Evolutionary conservation across 2,329 filamentous ascomycete genomes (phyloP).

Genomic region (Xylariaceae sp.): DNA sequence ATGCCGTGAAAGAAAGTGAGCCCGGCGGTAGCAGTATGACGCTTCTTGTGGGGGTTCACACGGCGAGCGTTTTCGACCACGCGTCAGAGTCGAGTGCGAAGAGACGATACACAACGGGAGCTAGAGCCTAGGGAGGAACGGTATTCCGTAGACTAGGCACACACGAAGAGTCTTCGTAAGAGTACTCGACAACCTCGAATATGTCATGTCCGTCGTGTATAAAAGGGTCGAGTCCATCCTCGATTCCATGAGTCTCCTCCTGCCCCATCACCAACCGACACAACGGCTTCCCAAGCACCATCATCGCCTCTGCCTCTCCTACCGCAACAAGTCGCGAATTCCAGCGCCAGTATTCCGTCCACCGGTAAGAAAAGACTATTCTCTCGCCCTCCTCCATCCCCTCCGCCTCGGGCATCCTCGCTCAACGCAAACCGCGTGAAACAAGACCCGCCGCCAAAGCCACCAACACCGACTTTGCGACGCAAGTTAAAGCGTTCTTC

Average conservation of each 20-base stretch:
- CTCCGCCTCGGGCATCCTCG: slow-evolving; percentile 25
- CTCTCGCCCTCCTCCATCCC: slow-evolving; percentile 14
- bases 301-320: slow-evolving; percentile 2
- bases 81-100: slow-evolving; percentile 6
- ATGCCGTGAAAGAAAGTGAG: slow-evolving; percentile 8
- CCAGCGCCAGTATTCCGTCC: slow-evolving; percentile 9
- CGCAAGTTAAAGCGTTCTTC: slow-evolving; percentile 26
- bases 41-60: slow-evolving; percentile 6
- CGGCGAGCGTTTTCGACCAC: slow-evolving; percentile 8
- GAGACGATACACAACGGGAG: slow-evolving; percentile 17
- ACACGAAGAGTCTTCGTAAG: neutral
- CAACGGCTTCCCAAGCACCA: slow-evolving; percentile 10
- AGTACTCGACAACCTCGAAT: slow-evolving; percentile 2
- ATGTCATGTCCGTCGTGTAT: slow-evolving; percentile 16
- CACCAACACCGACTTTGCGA: slow-evolving; percentile 12
- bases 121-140: neutral
- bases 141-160: slow-evolving; percentile 2
- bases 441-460: slow-evolving; percentile 5
- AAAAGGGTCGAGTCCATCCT: slow-evolving; percentile 17
- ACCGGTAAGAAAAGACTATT: slow-evolving; percentile 8
- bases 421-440: slow-evolving; percentile 11
- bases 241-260: slow-evolving; percentile 10
- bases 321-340: slow-evolving; percentile 6
- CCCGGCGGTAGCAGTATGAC: slow-evolving; percentile 3
- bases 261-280: slow-evolving; percentile 16